Base-by-base conservation (phyloP, 73 alveolate species). In the Paramecium sexaurelia region DNA sequence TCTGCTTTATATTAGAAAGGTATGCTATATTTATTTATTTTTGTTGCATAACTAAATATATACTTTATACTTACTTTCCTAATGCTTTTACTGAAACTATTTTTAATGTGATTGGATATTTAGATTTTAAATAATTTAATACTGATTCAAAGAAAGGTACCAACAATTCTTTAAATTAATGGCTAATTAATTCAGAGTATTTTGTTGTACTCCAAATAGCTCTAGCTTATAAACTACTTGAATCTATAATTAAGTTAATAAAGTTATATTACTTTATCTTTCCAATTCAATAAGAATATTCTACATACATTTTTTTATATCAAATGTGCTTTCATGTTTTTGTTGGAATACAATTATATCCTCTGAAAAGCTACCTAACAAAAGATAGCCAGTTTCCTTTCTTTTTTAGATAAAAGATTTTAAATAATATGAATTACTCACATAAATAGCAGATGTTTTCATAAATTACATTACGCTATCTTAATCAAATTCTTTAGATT, bases 291-390 rank as follows among this genome's bases (percentile, higher is more conserved):
- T 20, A 9, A 86, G 27, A 35, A 86, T 71, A 13, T 86, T 86
- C 22, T 86, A 15, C 27, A 86, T 86, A 67, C 83, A 75, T 37
- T 71, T 61, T 8, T 55, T 61, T 27, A 86, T 86, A 37, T 86
- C 93, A 19, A 86, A 86, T 1, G 93, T 61, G n/a, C 87, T 39
- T 4, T 71, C 39, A 22, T 86, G 93, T 75, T 86, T 86, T 37
- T 61, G 9, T 61, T 86, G 37, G 33, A 86, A 86, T 24, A 61
- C 93, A 17, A 86, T 86, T 13, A 86, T 86, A 86, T 86, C 93
- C 37, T 61, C 88, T 1, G 93, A 86, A 26, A 86, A 86, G 37
- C 93, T 86, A 35, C 93, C 93, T 19, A 86, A 75, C 8, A 86
- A 66, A 2, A 86, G 71, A 20, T 61, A 75, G 17, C 93, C 93